A percentile compares a stretch with the other conserved stretches of the same genome.
Conservation (phyloP, 2,329 filamentous ascomycete species). For the Fonsecaea pugnacius region DNA sequence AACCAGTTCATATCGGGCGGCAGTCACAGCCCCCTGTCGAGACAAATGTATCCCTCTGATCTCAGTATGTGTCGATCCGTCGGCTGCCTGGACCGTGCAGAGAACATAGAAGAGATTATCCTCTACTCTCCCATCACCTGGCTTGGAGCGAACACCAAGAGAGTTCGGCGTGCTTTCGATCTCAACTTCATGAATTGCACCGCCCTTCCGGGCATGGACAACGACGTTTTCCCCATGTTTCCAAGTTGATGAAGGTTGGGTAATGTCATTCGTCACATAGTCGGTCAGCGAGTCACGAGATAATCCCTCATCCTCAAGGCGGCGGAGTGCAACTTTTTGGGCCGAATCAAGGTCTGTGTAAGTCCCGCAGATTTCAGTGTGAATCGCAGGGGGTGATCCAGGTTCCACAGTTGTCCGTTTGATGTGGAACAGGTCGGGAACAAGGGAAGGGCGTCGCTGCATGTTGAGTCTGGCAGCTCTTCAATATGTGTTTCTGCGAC, state of each 20-base stretch:
- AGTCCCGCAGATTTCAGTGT: conserved; percentile 26
- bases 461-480: conserved; percentile 8
- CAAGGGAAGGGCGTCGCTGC: conserved; percentile 24
- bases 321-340: conserved; percentile 17
- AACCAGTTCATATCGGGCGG: conserved; percentile 24
- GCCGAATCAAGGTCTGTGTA: conserved; percentile 25
- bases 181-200: conserved; percentile 21
- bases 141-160: conserved; percentile 22
- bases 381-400: conserved; percentile 21
- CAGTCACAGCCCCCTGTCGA: conserved; percentile 23
- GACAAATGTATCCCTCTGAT: conserved; percentile 25
- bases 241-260: conserved; percentile 19
- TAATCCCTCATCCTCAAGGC: conserved; percentile 25
- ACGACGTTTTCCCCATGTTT: conserved; percentile 22
- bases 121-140: conserved; percentile 21
- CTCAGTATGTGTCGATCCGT: conserved; percentile 19
- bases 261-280: conserved; percentile 21
- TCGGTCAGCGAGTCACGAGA: conserved; percentile 10
- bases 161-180: conserved; percentile 26
- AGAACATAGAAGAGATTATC: conserved; percentile 27
- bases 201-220: conserved; percentile 20
- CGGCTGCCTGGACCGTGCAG: conserved; percentile 11
- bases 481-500: background rate
- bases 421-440: conserved; percentile 26
- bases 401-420: conserved; percentile 22